phyloP scores from a whole-genome alignment of 148 eudicot species.

The Talinum fruticosum region DNA sequence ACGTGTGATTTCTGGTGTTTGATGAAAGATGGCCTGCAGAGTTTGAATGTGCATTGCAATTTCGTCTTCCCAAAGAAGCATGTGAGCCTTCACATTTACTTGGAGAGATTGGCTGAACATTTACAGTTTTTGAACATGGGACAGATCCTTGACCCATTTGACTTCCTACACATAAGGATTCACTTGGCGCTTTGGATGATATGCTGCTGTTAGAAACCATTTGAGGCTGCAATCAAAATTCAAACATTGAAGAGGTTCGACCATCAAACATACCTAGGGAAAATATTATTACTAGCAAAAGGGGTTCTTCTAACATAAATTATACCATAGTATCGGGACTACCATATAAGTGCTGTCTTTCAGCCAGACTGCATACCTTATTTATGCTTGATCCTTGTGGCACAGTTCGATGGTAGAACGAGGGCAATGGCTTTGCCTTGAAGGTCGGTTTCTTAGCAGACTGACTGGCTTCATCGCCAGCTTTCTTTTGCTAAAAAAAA shows the following conservation, averaged over 20 bases:
- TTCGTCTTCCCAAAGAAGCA: background rate
- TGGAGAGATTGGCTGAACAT: background rate
- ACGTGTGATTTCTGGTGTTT: background rate
- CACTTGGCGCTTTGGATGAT: background rate
- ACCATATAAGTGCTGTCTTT: too few relatives aligned
- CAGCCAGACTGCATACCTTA: constrained; percentile 35
- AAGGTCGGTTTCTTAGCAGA: constrained; percentile 46
- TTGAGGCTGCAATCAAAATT: too few relatives aligned
- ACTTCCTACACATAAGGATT: background rate
- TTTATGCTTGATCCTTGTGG: constrained; percentile 25
- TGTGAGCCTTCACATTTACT: constrained; percentile 8
- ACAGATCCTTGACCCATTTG: background rate
- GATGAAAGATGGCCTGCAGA: background rate
- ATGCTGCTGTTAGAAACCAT: too few relatives aligned
- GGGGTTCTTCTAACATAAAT: too few relatives aligned
- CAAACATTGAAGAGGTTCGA: too few relatives aligned
- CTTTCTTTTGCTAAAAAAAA: constrained; percentile 46
- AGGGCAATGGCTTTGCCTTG: constrained; percentile 60
- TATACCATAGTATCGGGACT: too few relatives aligned
- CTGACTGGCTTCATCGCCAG: constrained; percentile 41
- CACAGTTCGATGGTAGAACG: constrained; percentile 42
- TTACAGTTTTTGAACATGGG: background rate
- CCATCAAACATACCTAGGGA: too few relatives aligned
- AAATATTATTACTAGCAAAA: too few relatives aligned
- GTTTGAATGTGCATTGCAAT: background rate